Evolutionary conservation across 305 asterid genomes (phyloP), one percentile per base, ranked within the genome.

Genomic region (Fraxinus floribunda): DNA sequence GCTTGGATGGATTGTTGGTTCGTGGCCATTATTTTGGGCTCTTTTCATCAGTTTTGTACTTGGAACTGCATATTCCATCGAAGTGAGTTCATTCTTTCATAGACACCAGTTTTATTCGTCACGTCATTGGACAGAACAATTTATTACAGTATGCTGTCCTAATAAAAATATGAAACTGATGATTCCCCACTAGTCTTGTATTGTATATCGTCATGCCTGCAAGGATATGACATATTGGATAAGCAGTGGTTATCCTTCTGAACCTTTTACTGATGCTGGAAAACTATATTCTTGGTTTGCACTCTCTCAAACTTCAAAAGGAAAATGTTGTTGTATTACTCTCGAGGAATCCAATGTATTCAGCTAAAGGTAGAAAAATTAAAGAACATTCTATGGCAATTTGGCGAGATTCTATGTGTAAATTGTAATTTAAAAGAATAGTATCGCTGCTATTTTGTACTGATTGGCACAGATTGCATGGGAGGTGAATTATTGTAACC

Each of bases 61-160:
- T 70, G 99, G 99, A 87, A 96, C 99, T 82, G 98, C 98, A 73
- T 96, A 96, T 86, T 96, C 99, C 24, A 77, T 94, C 76, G 82
- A 96, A 32, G 99, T 96, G 86, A 94, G 98, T 82, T 80, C 76
- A 77, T 88, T 87, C 77, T 64, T 76, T 78, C 22, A 26, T 79
- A 20, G 75, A 39, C 78, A 38, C 44, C 76, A 32, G 41, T 71
- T 81, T 77, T 79, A 66, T 7, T 39, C 26, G 57, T 64, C 24
- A 13, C 44, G 29, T 46, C 60, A 52, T 22, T 24, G 44, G 44
- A n/a, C 41, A 35, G 32, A 15, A 29, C 32, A 75, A 22, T 71
- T 32, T 3, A 78, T 57, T 32, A 22, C 75, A 30, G 8, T 15
- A 34, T 78, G 24, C 34, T n/a, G 68, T 46, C 57, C 34, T 32